These are phyloP conservation scores for Aspergillus jensenii DNA, from an alignment of 2,329 filamentous ascomycete genomes.

Conservation along the genomic window DNA sequence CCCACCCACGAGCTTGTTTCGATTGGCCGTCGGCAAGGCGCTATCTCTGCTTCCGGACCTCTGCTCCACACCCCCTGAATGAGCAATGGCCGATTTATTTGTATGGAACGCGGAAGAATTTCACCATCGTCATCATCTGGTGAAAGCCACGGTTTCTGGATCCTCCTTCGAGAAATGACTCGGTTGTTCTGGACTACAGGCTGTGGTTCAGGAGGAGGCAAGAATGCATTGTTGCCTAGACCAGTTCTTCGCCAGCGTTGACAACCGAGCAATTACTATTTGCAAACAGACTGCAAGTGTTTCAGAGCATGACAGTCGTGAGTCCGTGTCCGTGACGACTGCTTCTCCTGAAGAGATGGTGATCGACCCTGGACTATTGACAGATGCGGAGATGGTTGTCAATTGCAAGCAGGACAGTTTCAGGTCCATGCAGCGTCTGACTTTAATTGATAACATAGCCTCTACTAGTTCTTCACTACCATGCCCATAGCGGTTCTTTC, in stretches of 20 bases:
- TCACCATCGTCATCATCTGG: not conserved
- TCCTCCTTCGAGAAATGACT: not conserved
- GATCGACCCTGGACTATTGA: not conserved
- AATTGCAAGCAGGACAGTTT: not conserved
- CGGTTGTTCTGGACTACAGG: not conserved
- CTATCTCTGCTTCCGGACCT: conserved; percentile 17
- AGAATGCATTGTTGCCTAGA: not conserved
- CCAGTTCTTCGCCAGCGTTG: not conserved
- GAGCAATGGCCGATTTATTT: conserved; percentile 10
- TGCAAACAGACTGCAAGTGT: conserved; percentile 4
- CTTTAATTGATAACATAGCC: not conserved
- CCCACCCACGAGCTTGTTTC: conserved; percentile 11
- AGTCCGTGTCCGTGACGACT: not conserved
- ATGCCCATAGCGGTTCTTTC: not conserved
- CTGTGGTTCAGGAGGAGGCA: not conserved
- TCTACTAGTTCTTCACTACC: not conserved
- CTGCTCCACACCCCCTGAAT: conserved; percentile 20
- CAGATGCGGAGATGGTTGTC: not conserved
- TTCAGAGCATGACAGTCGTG: conserved; percentile 4
- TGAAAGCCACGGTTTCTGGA: conserved; percentile 3
- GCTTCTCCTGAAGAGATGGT: not conserved
- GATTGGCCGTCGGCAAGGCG: conserved; percentile 1
- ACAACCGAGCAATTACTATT: not conserved
- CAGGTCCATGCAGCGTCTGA: not conserved
- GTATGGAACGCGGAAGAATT: conserved; percentile 12